phyloP scores from a whole-genome alignment of 2,329 filamentous ascomycete species.

The Aspergillus terreus region DNA sequence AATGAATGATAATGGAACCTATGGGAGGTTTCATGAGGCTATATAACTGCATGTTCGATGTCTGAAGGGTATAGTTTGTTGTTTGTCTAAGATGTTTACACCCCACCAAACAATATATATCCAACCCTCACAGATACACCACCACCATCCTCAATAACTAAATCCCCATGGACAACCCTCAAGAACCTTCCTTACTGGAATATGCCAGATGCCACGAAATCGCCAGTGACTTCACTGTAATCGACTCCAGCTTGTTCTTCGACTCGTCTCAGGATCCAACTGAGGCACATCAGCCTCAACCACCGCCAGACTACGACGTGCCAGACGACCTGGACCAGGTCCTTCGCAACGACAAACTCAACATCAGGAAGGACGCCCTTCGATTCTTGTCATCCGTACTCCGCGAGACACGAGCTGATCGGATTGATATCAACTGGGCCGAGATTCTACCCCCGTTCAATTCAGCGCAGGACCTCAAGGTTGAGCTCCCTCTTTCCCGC shows the following conservation, averaged over 20 bases:
- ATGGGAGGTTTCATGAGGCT: too few relatives aligned
- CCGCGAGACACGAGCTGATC: slow-evolving; percentile 11
- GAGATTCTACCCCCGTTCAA: slow-evolving; percentile 17
- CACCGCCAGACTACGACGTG: not conserved
- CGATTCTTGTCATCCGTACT: slow-evolving; percentile 29
- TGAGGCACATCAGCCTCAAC: slow-evolving; percentile 12
- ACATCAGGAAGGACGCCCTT: slow-evolving; percentile 27
- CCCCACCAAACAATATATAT: too few relatives aligned
- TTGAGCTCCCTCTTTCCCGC: slow-evolving; percentile 46
- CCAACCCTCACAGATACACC: too few relatives aligned
- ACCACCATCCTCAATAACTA: not conserved
- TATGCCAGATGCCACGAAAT: slow-evolving; percentile 48
- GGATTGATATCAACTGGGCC: slow-evolving; percentile 14
- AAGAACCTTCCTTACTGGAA: slow-evolving; percentile 40
- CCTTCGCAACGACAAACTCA: slow-evolving; percentile 29
- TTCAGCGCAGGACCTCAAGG: slow-evolving; percentile 31
- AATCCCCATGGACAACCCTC: slow-evolving; percentile 9
- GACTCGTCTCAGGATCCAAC: slow-evolving; percentile 5
- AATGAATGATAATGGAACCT: too few relatives aligned
- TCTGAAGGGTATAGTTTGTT: too few relatives aligned
- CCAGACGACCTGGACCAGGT: slow-evolving; percentile 5
- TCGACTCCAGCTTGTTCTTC: slow-evolving; percentile 20
- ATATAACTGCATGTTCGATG: too few relatives aligned
- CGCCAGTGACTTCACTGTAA: slow-evolving; percentile 33
- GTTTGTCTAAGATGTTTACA: too few relatives aligned